These are phyloP conservation scores for Naematelia aurantialba DNA, from an alignment of 768 basidiomycete genomes.

Conservation along the genomic window DNA sequence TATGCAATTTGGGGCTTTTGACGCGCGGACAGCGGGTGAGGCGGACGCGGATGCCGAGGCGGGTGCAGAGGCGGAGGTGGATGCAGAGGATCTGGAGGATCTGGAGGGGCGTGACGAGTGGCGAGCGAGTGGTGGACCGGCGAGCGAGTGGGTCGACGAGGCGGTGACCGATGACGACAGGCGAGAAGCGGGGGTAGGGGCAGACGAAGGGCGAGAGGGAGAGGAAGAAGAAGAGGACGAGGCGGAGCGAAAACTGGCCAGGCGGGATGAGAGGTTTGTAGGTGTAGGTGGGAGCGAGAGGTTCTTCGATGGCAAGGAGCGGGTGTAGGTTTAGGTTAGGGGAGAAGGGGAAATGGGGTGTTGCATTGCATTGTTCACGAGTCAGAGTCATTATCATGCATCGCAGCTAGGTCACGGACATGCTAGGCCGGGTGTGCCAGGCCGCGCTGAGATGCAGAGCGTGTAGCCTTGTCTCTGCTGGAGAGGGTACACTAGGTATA, in stretches of 20 bases:
- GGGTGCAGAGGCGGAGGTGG: neutral
- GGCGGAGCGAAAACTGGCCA: neutral
- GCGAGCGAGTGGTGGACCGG: neutral
- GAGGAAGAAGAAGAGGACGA: neutral
- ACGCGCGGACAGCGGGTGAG: neutral
- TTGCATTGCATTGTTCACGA: neutral
- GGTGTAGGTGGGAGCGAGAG: neutral
- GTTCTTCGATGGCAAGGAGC: neutral
- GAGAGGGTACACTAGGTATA: too few species aligned
- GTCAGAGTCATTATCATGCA: too few species aligned
- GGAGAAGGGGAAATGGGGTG: neutral
- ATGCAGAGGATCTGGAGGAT: neutral
- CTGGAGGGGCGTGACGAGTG: neutral
- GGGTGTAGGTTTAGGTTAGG: neutral
- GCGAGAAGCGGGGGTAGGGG: too few species aligned
- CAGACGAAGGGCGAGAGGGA: neutral
- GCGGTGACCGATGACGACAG: too few species aligned
- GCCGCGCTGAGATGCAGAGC: too few species aligned
- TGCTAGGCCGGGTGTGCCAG: too few species aligned
- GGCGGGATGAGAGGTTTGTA: neutral
- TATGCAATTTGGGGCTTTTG: neutral
- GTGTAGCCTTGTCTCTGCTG: too few species aligned
- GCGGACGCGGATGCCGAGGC: neutral
- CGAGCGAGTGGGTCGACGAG: neutral
- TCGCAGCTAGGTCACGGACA: too few species aligned